These are phyloP conservation scores for Carpinus fangiana DNA, from an alignment of 306 rosid genomes.

Conservation along the genomic window DNA sequence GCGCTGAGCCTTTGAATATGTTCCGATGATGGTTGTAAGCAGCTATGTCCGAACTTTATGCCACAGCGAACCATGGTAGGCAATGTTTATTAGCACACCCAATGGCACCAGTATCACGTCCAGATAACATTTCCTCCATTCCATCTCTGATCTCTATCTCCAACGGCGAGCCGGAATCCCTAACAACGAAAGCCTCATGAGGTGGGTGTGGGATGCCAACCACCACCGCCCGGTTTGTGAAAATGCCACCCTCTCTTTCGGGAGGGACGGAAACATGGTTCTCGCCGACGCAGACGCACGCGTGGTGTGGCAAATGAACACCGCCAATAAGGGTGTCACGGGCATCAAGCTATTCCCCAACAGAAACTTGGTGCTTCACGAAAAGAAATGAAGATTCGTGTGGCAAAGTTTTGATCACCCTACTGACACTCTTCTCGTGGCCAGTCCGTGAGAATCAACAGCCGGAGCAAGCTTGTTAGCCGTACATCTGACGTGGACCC, in stretches of 20 bases:
- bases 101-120: slow-evolving; percentile 50
- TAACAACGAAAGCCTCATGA: slow-evolving; percentile 16
- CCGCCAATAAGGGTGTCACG: slow-evolving; percentile 35
- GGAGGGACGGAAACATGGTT: slow-evolving; percentile 31
- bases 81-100: slow-evolving; percentile 35
- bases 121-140: slow-evolving; percentile 52
- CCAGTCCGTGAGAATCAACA: slow-evolving; percentile 12
- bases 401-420: slow-evolving; percentile 37
- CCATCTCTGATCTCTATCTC: slow-evolving; percentile 9
- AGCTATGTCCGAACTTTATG: slow-evolving; percentile 41
- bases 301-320: slow-evolving; percentile 42
- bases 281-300: slow-evolving; percentile 26
- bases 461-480: slow-evolving; percentile 7
- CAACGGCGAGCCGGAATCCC: slow-evolving; percentile 19
- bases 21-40: slow-evolving; percentile 49
- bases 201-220: too few relatives aligned
- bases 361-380: slow-evolving; percentile 36
- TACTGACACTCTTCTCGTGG: too few relatives aligned
- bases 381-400: slow-evolving; percentile 21
- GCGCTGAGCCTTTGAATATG: slow-evolving; percentile 41
- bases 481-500: slow-evolving; percentile 26
- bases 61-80: slow-evolving; percentile 54
- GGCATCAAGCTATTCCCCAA: slow-evolving; percentile 24
- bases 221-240: too few relatives aligned
- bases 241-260: not conserved